Conservation (phyloP, 2,329 filamentous ascomycete genomes). For the Chalaropsis thielavioides region DNA sequence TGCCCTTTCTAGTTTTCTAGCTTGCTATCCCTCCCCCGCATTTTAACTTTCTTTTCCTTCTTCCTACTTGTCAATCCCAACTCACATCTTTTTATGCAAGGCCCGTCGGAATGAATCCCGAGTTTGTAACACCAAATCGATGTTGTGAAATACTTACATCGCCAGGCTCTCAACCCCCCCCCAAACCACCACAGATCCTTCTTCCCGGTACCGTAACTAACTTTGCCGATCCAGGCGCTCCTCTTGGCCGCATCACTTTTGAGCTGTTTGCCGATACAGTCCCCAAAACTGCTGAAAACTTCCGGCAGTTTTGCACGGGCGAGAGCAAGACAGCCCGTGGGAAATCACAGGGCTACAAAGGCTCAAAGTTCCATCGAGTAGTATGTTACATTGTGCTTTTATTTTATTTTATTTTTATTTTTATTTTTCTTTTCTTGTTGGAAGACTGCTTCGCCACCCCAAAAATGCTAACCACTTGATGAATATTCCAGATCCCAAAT, state of each 20-base stretch:
- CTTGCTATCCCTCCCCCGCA: background rate
- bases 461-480: background rate
- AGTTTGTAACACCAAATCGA: background rate
- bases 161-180: background rate
- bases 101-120: background rate
- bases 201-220: background rate
- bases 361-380: conserved; percentile 84
- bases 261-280: conserved; percentile 78
- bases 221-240: conserved; percentile 46
- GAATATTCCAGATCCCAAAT: conserved; percentile 55
- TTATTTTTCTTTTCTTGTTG: background rate
- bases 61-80: background rate
- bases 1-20: background rate
- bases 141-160: too few relatives aligned
- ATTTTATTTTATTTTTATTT: background rate
- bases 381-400: conserved; percentile 32
- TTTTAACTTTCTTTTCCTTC: background rate
- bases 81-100: background rate
- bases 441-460: background rate
- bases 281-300: conserved; percentile 87
- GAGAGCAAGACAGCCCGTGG: conserved; percentile 69
- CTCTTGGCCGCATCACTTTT: conserved; percentile 74
- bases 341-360: conserved; percentile 83
- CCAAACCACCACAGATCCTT: background rate
- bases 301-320: conserved; percentile 91